Conservation (phyloP, 2,329 filamentous ascomycete species). For the Ploettnerulaceae sp. region DNA sequence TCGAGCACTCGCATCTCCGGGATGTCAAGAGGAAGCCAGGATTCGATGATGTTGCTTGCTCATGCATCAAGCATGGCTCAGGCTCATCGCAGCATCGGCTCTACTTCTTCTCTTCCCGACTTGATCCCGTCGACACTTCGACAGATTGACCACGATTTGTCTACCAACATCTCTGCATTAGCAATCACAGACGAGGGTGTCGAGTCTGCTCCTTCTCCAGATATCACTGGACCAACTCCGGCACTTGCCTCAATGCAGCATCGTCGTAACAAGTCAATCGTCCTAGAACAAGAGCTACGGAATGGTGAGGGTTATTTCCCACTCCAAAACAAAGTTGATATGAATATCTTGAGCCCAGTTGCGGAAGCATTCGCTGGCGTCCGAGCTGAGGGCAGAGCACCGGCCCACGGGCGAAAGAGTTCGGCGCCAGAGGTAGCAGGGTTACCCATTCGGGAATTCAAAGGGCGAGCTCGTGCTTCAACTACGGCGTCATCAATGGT, state of each 20-base stretch:
- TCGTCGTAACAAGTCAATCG: slow-evolving; percentile 18
- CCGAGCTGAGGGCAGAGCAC: slow-evolving; percentile 4
- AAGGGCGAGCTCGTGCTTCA: slow-evolving; percentile 23
- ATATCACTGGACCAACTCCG: slow-evolving; percentile 7
- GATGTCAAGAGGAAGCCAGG: slow-evolving; percentile 29
- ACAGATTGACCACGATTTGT: slow-evolving; percentile 19
- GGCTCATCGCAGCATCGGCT: slow-evolving; percentile 28
- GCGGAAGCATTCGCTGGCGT: slow-evolving; percentile 21
- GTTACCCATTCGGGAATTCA: slow-evolving; percentile 22
- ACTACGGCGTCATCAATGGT: slow-evolving; percentile 15
- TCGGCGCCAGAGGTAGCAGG: slow-evolving; percentile 26
- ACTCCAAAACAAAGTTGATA: not conserved
- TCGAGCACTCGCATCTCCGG: slow-evolving; percentile 27
- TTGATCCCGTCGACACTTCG: slow-evolving; percentile 27
- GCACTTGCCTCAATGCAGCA: slow-evolving; percentile 14
- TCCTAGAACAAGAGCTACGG: slow-evolving; percentile 16
- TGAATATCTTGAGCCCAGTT: slow-evolving; percentile 27
- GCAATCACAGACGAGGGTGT: slow-evolving; percentile 10
- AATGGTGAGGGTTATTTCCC: slow-evolving; percentile 11
- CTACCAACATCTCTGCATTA: slow-evolving; percentile 10
- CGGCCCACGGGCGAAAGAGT: slow-evolving; percentile 28
- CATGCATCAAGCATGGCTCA: slow-evolving; percentile 19
- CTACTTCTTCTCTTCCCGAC: slow-evolving; percentile 33
- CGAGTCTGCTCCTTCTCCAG: slow-evolving; percentile 16
- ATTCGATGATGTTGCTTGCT: slow-evolving; percentile 26